Conservation (phyloP, 768 basidiomycete genomes). For the Lanmaoa pseudosensibilis region DNA sequence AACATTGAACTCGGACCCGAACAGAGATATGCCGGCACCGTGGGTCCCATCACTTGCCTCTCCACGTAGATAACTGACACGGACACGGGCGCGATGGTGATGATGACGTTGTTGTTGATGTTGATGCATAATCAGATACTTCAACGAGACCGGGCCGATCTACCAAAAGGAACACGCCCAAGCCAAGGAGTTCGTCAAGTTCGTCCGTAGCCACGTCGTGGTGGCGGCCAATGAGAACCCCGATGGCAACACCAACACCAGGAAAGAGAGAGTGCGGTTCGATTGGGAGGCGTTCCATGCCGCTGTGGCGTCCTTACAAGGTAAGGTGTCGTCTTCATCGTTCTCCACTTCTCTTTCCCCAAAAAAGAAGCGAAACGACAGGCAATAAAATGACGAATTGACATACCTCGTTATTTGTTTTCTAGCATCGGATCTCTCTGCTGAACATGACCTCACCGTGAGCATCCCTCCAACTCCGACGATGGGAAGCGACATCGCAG, state of each 20-base stretch:
- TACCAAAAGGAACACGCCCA: conserved; percentile 1
- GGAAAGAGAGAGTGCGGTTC: neutral
- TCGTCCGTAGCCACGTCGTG: conserved; percentile 1
- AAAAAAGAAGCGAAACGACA: neutral
- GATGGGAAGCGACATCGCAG: too few relatives aligned
- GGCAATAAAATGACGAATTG: neutral
- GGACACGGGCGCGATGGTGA: neutral
- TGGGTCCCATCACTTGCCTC: neutral
- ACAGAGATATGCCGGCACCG: neutral
- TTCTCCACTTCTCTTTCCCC: neutral
- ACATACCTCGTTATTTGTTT: neutral
- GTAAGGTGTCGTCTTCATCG: neutral
- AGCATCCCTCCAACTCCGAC: neutral
- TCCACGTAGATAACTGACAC: neutral
- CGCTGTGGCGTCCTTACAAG: neutral
- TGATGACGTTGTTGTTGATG: neutral
- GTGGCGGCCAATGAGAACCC: neutral
- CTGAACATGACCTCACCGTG: neutral
- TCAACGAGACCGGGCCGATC: conserved; percentile 10
- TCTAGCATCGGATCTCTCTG: neutral
- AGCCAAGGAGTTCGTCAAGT: conserved; percentile 5
- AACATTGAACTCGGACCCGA: neutral
- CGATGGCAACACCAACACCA: neutral
- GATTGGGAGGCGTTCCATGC: neutral
- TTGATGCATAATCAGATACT: conserved; percentile 1